These are phyloP conservation scores for Endotrypanum monterogeii DNA, from an alignment of 208 protist species.

Conservation along the genomic window DNA sequence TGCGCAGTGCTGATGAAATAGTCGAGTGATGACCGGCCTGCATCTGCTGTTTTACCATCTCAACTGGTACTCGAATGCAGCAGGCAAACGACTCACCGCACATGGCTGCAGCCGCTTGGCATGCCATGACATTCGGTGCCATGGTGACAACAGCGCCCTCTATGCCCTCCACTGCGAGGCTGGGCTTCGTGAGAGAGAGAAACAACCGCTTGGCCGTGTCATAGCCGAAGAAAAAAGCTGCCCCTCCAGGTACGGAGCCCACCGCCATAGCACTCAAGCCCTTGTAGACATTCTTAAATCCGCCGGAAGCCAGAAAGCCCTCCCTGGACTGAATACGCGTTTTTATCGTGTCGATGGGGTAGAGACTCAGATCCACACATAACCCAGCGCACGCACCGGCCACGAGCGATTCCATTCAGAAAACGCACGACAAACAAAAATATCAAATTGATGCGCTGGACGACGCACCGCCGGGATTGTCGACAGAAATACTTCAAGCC, in stretches of 20 bases:
- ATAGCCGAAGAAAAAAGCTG: conserved; percentile 90
- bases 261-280: conserved; percentile 84
- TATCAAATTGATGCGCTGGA: too few relatives aligned
- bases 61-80: conserved; percentile 86
- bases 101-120: conserved; percentile 70
- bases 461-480: too few relatives aligned
- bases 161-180: background rate
- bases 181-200: conserved; percentile 2
- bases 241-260: conserved; percentile 88
- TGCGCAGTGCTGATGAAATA: conserved; percentile 35
- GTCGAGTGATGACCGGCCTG: conserved; percentile 72
- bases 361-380: conserved; percentile 88
- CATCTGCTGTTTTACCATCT: conserved; percentile 93
- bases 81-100: conserved; percentile 84
- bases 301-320: conserved; percentile 81
- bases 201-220: conserved; percentile 40
- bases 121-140: conserved; percentile 22
- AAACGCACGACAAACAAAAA: background rate
- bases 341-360: conserved; percentile 94
- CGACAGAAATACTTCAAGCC: too few relatives aligned
- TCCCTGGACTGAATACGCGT: conserved; percentile 86
- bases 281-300: conserved; percentile 85
- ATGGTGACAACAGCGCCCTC: conserved; percentile 1
- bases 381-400: conserved; percentile 87
- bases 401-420: conserved; percentile 71